Evolutionary conservation across 352 stramenopile species (phyloP), one percentile per base, ranked within the genome.

Genomic region (Peronospora destructor): DNA sequence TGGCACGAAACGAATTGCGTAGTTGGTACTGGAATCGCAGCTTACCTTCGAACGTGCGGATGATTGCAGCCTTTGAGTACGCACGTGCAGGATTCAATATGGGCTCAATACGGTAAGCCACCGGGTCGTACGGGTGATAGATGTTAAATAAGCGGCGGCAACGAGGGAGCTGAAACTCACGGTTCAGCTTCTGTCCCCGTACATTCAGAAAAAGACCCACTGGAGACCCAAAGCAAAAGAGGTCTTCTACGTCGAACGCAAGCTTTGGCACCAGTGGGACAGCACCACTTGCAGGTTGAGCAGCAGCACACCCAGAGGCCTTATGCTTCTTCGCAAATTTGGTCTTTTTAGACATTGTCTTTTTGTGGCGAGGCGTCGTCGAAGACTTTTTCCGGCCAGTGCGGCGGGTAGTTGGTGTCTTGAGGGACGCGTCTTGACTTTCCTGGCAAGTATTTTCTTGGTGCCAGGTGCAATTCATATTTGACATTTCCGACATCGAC

Each of bases 41-140:
- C 36, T 80, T 85, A 10, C 81, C 81, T 60, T 91, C 78, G 37
- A 91, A 91, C 32, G 81, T 91, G 40, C 74, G 76, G 46, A 91
- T 91, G 36, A 91, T 91, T 34, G 75, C 71, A 4, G 81, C 78
- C 55, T 91, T 90, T n/a, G 79, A 89, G 49, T 89, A 52, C 4
- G 81, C 78, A 17, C 74, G 77, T 4, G 41, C 46, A 13, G 77
- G 66, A 45, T 95, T 89, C 45, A 97, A 55, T n/a, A 97, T 81
- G 17, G 93, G 93, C 66, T 98, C 93, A 54, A 98, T 95, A 39
- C 93, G 80, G 64, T 98, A 98, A 26, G 91, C 88, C 2, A 98
- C 89, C 2, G 91, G 90, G 71, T 98, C 93, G 65, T 87, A 94
- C 40, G 90, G 90, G 61, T 97, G 87, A 56, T 97, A 97, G 29